A percentile compares a stretch with the other conserved stretches of the same genome.
Evolutionary conservation across 306 rosid species (phyloP).

Genomic region (Macrotyloma uniflorum): DNA sequence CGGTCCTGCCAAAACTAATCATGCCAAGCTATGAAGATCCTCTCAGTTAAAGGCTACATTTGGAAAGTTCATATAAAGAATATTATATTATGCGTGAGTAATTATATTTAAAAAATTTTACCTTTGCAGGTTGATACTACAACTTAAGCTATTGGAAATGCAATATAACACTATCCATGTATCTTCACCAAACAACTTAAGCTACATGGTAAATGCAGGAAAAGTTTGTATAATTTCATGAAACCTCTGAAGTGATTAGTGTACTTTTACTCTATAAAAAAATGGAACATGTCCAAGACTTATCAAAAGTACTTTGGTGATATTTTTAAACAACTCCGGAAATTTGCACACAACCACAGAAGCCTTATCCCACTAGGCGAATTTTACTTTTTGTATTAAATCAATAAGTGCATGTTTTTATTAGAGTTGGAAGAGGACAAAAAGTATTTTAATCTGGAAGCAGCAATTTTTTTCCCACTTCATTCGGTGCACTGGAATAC

Average conservation of each 20-base stretch:
- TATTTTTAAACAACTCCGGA: neutral
- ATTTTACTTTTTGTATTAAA: neutral
- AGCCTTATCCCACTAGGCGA: neutral
- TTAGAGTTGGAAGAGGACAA: neutral
- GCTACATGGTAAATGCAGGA: neutral
- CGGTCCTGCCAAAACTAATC: neutral
- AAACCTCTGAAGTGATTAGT: too few relatives aligned
- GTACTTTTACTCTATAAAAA: neutral
- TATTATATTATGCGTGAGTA: neutral
- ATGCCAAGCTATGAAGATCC: neutral
- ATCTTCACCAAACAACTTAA: neutral
- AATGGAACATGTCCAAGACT: neutral
- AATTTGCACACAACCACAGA: neutral
- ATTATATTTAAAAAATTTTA: neutral
- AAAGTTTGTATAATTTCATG: too few relatives aligned
- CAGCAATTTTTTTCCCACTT: too few relatives aligned
- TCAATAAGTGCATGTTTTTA: neutral
- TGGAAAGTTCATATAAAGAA: neutral
- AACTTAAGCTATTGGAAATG: neutral
- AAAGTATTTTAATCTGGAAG: too few relatives aligned
- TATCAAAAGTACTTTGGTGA: neutral
- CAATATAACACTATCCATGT: neutral
- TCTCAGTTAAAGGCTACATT: neutral
- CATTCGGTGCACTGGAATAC: too few relatives aligned
- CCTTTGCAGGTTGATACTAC: neutral